Percentiles rank a stretch among this genome's conserved stretches.
These are phyloP conservation scores for Moelleriella libera DNA, from an alignment of 2,329 filamentous ascomycete species.

Conservation along the genomic window DNA sequence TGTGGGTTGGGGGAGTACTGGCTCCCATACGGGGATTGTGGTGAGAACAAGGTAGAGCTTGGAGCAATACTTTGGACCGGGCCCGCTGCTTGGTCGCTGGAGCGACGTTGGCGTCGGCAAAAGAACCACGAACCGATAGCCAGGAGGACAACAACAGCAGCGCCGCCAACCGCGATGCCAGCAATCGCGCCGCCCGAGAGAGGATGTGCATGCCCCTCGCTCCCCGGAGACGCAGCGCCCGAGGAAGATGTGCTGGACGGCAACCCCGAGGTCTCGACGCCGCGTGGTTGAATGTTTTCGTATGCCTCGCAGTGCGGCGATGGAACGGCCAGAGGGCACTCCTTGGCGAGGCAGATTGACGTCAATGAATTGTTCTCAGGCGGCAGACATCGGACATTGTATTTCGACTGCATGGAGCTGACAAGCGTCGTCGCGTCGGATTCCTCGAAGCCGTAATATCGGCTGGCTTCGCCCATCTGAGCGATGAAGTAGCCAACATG, in stretches of 20 bases:
- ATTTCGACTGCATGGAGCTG: constrained; percentile 11
- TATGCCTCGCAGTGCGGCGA: constrained; percentile 13
- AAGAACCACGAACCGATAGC: constrained; percentile 6
- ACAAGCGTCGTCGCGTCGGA: constrained; percentile 10
- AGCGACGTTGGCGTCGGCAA: constrained; percentile 5
- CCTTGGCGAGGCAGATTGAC: constrained; percentile 13
- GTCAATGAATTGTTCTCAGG: constrained; percentile 10
- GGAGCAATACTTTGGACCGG: neutral
- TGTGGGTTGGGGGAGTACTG: constrained; percentile 1
- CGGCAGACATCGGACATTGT: constrained; percentile 13
- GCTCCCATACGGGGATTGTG: constrained; percentile 4
- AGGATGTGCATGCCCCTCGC: neutral
- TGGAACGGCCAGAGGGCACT: constrained; percentile 13
- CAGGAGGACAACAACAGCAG: constrained; percentile 9
- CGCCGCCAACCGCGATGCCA: constrained; percentile 12
- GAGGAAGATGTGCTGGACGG: neutral
- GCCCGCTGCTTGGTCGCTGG: constrained; percentile 1
- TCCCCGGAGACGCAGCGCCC: neutral
- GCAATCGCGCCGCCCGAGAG: constrained; percentile 9
- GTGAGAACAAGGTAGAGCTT: constrained; percentile 1
- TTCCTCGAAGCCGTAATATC: constrained; percentile 13
- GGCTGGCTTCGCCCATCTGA: constrained; percentile 12
- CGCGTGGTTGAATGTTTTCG: constrained; percentile 8
- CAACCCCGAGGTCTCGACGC: constrained; percentile 1
- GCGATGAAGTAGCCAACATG: constrained; percentile 16